Evolutionary conservation across 352 stramenopile species (phyloP), one percentile per base, ranked within the genome.

Genomic region (Pythium utonaiense): DNA sequence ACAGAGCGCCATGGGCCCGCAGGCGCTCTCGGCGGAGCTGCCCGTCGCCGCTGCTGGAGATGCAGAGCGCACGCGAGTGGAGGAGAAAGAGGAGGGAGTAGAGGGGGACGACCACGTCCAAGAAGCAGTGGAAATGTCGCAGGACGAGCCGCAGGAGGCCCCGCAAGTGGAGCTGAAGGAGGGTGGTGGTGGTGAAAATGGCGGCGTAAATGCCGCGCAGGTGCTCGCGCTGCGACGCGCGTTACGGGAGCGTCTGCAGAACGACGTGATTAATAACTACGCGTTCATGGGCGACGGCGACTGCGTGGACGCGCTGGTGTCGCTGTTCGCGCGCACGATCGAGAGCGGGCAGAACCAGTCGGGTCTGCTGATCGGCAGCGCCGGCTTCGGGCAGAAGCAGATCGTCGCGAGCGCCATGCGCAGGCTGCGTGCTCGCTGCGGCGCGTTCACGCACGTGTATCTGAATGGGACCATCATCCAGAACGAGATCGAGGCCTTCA

Each of bases 401-500:
- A 79, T 88, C 54, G 72, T 93, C 19, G 67, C 58, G 17, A 71
- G 64, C 13, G 77, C 79, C 10, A 66, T 95, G 67, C 73, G 67
- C 19, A 71, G 70, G 2, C 72, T 95, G 44, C 78, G 70, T 16
- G 38, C 12, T 12, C 70, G 57, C 17, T 67, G 68, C 22, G 63
- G 76, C 6, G 17, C 52, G 5, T 93, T 92, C 62, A 78, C 75
- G 8, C 45, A 77, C 51, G 78, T 94, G 22, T 91, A 91, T 53
- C 64, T 94, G 4, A 91, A 92, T 34, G 83, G 85, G 33, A 80
- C 81, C 48, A 77, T 91, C 38, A 60, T 95, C 25, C 77, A 88
- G 57, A 93, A 89, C 64, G 85, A 95, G 53, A 79, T 91, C 17
- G 85, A 95, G 61, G 82, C 80, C 14, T 95, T 95, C 55, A 91